Base-by-base conservation (phyloP, 345 rosid genomes). In the Eucalyptus lansdowneana region DNA sequence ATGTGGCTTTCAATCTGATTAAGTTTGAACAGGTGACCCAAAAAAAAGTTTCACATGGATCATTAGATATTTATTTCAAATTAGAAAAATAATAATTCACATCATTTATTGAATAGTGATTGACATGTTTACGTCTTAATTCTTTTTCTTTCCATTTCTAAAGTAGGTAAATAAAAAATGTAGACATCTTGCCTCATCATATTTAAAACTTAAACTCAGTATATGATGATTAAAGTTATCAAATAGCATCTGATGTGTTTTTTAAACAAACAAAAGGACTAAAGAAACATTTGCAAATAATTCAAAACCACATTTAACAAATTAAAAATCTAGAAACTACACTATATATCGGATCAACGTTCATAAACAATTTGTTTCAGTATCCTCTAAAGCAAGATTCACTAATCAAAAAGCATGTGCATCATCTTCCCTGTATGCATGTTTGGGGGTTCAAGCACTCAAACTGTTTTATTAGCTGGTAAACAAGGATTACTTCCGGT, bases 1-100 rank as follows among this genome's bases (percentile, higher is more conserved):
- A 37, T 3, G 3, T 2, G 25, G 42, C 25, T 72, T 37, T 34
- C 9, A 9, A 72, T 72, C 3, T 0, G 0, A 34, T 72, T 72
- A 19, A 19, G 45, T 72, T 72, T 17, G 44, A 37, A 34, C 25
- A 34, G 0, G 6, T 6, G 8, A 69, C 42, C 9, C 9, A 72
- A 72, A 17, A 60, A 65, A 9, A 37, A 31, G 42, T 67, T 72
- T 3, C 8, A 0, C 2, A 11, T 19, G 81, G 45, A 72, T 9
- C 25, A 19, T 8, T 31, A 34, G 14, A 37, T 9, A 34, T 37
- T 34, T 6, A 72, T 37, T 5, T 72, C 81, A 72, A 72, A 72
- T 9, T 19, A 5, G 56, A 19, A 21, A 34, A 17, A 17, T 72
- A 34, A 34, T 10, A 9, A 5, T 34, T 69, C 0, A 69, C 22